These are phyloP conservation scores for Amphibolis antarctica DNA, from an alignment of 106 monocot genomes.

Conservation along the genomic window DNA sequence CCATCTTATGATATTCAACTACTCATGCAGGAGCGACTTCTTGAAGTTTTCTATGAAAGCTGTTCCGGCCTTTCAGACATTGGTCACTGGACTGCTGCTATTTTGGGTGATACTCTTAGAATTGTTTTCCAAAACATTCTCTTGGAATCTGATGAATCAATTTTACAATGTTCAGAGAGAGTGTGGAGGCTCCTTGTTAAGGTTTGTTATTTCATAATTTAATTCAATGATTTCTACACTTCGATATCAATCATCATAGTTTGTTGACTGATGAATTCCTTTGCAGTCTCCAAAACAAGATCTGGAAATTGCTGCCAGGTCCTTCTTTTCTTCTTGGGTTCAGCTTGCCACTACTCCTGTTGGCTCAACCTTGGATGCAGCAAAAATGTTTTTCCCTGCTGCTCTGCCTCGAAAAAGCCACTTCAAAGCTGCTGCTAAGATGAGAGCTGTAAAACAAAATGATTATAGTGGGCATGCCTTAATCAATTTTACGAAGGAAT, in stretches of 20 bases:
- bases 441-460: slow-evolving; percentile 58
- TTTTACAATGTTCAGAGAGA: slow-evolving; percentile 72
- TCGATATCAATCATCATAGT: background rate
- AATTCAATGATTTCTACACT: background rate
- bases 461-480: slow-evolving; percentile 19
- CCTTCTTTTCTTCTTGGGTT: slow-evolving; percentile 72
- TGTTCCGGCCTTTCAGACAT: slow-evolving; percentile 18
- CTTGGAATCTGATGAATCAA: slow-evolving; percentile 77
- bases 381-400: slow-evolving; percentile 85
- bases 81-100: slow-evolving; percentile 56
- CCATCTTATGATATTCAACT: slow-evolving; percentile 1
- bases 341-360: slow-evolving; percentile 75
- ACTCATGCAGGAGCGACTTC: slow-evolving; percentile 64
- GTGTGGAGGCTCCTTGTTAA: slow-evolving; percentile 88
- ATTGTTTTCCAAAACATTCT: slow-evolving; percentile 94
- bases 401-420: slow-evolving; percentile 79
- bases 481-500: slow-evolving; percentile 33
- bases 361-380: slow-evolving; percentile 63
- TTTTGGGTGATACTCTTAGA: slow-evolving; percentile 80
- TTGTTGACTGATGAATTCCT: slow-evolving; percentile 13
- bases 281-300: slow-evolving; percentile 68
- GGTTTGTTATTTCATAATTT: slow-evolving; percentile 23
- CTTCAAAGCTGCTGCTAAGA: slow-evolving; percentile 89
- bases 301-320: slow-evolving; percentile 51
- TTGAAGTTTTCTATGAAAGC: slow-evolving; percentile 59